Conservation (phyloP, 306 rosid species). For the Trifolium dubium region DNA sequence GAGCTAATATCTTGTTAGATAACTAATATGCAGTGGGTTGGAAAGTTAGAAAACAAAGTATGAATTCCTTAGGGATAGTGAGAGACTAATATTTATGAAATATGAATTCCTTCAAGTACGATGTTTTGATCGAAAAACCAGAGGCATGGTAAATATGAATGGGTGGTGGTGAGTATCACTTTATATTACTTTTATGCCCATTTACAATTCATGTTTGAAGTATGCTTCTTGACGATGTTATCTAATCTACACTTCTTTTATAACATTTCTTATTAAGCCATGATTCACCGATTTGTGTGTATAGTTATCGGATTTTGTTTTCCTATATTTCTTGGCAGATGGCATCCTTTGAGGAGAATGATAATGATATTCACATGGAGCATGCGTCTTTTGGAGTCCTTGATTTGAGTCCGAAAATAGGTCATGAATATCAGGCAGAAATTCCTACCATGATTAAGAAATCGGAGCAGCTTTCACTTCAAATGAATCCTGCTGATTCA, state of each 20-base stretch:
- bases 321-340: conserved; percentile 50
- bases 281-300: background rate
- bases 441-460: conserved; percentile 53
- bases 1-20: background rate
- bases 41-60: background rate
- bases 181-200: conserved; percentile 6
- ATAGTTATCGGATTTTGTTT: background rate
- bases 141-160: conserved; percentile 6
- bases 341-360: conserved; percentile 42
- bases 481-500: conserved; percentile 20
- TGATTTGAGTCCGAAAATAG: conserved; percentile 55
- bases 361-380: background rate
- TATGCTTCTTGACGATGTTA: conserved; percentile 35
- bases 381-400: conserved; percentile 23
- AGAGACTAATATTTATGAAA: background rate
- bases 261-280: conserved; percentile 27
- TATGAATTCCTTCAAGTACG: background rate
- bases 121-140: background rate
- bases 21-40: background rate
- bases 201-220: conserved; percentile 23
- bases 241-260: background rate
- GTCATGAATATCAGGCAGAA: conserved; percentile 67
- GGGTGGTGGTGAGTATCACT: background rate
- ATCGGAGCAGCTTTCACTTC: conserved; percentile 48
- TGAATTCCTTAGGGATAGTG: background rate